Evolutionary conservation across 805 yeast genomes (phyloP).

Genomic region (Torulaspora maleeae): DNA sequence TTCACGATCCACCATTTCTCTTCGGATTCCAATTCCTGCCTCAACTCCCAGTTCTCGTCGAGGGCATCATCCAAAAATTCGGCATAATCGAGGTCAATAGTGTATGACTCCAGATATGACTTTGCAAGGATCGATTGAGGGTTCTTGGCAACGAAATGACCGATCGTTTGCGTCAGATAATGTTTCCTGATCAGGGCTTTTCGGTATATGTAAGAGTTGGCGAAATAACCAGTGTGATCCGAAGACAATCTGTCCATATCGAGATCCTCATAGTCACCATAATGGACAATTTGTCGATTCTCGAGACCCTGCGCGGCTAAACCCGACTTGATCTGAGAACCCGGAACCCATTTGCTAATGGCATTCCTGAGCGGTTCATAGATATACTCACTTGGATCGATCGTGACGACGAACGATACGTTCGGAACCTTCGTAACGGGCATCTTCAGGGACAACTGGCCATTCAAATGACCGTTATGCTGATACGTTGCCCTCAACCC

Average conservation of each 20-base stretch:
- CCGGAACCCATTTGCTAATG: conserved; percentile 34
- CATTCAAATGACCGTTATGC: conserved; percentile 23
- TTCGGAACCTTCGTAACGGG: not conserved
- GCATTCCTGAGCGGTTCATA: conserved; percentile 38
- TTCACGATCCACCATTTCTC: conserved; percentile 80
- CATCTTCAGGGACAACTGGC: conserved; percentile 17
- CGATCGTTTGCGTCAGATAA: conserved; percentile 79
- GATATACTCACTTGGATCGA: conserved; percentile 39
- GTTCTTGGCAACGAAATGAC: conserved; percentile 64
- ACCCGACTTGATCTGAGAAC: conserved; percentile 33
- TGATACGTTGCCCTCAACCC: conserved; percentile 70
- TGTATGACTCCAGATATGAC: conserved; percentile 71
- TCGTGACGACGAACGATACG: conserved; percentile 28
- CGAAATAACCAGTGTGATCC: conserved; percentile 43
- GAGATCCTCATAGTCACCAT: conserved; percentile 84
- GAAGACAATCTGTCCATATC: conserved; percentile 60
- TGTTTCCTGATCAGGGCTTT: conserved; percentile 91
- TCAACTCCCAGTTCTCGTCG: conserved; percentile 85
- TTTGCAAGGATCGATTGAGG: conserved; percentile 56
- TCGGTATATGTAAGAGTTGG: conserved; percentile 80
- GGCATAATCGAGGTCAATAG: conserved; percentile 88
- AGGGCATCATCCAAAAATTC: conserved; percentile 91
- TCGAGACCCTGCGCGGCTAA: conserved; percentile 3
- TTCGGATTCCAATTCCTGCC: conserved; percentile 65
- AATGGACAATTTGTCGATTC: conserved; percentile 49